phyloP scores from a whole-genome alignment of 176 grass and related monocot genomes.

The Typha latifolia region DNA sequence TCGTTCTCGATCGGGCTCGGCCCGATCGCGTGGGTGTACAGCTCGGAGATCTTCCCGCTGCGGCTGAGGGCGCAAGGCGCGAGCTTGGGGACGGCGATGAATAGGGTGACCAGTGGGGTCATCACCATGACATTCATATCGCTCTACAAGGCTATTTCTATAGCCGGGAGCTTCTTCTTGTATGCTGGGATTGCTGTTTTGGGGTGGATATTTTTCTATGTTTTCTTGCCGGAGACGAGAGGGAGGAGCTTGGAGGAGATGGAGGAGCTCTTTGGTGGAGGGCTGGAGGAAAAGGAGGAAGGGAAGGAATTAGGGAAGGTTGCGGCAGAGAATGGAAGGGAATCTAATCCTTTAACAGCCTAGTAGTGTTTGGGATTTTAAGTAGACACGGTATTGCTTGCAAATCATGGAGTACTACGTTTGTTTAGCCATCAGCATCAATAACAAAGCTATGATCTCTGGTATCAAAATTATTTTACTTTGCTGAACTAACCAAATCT shows the following conservation, averaged over 20 bases:
- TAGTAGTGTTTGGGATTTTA: not conserved
- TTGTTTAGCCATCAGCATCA: no score
- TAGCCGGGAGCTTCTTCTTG: conserved; percentile 65
- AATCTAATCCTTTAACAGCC: not conserved
- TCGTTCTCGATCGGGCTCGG: conserved; percentile 71
- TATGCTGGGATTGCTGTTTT: conserved; percentile 41
- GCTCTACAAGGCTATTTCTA: conserved; percentile 56
- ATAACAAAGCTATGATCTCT: no score
- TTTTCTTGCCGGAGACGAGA: conserved; percentile 69
- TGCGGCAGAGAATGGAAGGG: not conserved
- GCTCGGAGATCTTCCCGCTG: conserved; percentile 83
- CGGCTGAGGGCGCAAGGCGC: conserved; percentile 56
- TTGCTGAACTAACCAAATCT: no score
- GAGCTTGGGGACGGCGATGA: conserved; percentile 55
- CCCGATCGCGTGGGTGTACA: conserved; percentile 85
- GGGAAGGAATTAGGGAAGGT: conserved; percentile 1
- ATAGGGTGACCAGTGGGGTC: conserved; percentile 51
- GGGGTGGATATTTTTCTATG: conserved; percentile 72
- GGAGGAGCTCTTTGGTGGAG: conserved; percentile 49
- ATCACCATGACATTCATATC: conserved; percentile 75
- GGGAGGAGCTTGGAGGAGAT: conserved; percentile 61
- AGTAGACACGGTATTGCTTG: no score
- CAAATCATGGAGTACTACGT: no score
- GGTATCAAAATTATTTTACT: no score
- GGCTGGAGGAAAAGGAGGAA: conserved; percentile 23